phyloP scores from a whole-genome alignment of 192 early-diverging fungal genomes.

The Coemansia sp. region DNA sequence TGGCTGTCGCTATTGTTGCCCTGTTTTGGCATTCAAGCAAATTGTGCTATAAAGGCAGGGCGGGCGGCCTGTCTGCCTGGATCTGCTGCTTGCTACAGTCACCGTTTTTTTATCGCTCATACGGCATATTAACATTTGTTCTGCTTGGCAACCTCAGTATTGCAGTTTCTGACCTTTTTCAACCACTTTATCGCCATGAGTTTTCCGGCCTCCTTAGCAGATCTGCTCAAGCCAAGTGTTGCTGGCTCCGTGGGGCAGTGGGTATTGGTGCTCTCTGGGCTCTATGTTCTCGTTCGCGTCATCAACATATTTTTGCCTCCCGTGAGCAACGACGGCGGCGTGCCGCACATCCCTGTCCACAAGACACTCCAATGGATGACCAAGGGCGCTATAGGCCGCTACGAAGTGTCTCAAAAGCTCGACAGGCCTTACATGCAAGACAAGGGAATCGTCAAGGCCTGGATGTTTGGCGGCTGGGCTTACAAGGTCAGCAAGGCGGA shows the following conservation, averaged over 20 bases:
- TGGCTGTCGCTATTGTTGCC: background rate
- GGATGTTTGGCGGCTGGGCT: constrained; percentile 51
- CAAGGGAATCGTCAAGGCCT: constrained; percentile 45
- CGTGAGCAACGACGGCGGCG: constrained; percentile 38
- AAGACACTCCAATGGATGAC: constrained; percentile 42
- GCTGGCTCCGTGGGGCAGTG: background rate
- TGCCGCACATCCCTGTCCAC: constrained; percentile 43
- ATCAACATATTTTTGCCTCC: constrained; percentile 20
- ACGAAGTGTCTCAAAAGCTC: constrained; percentile 42
- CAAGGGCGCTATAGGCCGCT: constrained; percentile 39
- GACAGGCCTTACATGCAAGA: constrained; percentile 32
- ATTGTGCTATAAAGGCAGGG: background rate
- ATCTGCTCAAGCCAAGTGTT: background rate
- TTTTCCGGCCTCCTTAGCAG: background rate
- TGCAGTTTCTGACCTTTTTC: background rate
- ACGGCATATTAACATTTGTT: background rate
- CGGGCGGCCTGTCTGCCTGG: background rate
- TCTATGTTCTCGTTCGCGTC: constrained; percentile 23
- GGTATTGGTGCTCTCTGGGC: background rate
- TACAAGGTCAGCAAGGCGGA: constrained; percentile 49
- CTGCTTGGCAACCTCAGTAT: background rate
- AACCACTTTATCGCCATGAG: background rate
- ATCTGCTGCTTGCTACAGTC: background rate
- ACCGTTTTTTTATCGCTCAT: background rate
- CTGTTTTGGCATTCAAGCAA: background rate